Base-by-base conservation (phyloP, 1,139 yeast species). In the Kurtzmaniella natalensis region DNA sequence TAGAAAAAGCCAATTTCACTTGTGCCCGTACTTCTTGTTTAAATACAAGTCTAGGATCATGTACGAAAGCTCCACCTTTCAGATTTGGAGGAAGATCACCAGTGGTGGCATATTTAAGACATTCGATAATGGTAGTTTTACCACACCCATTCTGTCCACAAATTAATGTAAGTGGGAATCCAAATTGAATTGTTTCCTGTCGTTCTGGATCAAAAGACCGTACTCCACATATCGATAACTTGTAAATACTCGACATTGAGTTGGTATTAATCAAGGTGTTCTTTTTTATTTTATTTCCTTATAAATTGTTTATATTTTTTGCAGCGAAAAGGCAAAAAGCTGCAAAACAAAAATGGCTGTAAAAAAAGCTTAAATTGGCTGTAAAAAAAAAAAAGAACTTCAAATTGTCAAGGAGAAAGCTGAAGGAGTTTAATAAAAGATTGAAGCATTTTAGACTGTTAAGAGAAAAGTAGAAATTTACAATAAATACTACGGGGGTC, bases 81-180 rank as follows among this genome's bases (percentile, higher is more conserved):
- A 94, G 81, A 51, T 89, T 89, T 2, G 98, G 98, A 1, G 99
- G 99, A 41, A 89, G 63, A 50, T 84, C 94, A 5, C 98, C 98
- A 0, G 98, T 92, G 9, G 98, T 86, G 15, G 95, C 94, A 55
- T 89, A 92, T 51, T 88, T 79, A 40, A 94, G 65, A 53, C 96
- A 88, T 56, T 94, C 99, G 41, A 94, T 94, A 36, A 94, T 81
- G 1, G 98, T 89, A 41, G 99, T 94, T 55, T 94, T 94, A n/a
- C 99, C 99, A 25, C 96, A 83, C 27, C 98, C 99, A 60, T 94
- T 94, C 40, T 85, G 87, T 1, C 99, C 99, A 32, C 94, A 95
- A 38, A 94, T 92, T 36, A 94, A 67, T 0, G 98, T 94, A 49
- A 94, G 61, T 0, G 99, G 99, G 31, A 77, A 76, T 8, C 92